These are phyloP conservation scores for Suhomyces yuchorum DNA, from an alignment of 1,139 yeast species.

Conservation along the genomic window DNA sequence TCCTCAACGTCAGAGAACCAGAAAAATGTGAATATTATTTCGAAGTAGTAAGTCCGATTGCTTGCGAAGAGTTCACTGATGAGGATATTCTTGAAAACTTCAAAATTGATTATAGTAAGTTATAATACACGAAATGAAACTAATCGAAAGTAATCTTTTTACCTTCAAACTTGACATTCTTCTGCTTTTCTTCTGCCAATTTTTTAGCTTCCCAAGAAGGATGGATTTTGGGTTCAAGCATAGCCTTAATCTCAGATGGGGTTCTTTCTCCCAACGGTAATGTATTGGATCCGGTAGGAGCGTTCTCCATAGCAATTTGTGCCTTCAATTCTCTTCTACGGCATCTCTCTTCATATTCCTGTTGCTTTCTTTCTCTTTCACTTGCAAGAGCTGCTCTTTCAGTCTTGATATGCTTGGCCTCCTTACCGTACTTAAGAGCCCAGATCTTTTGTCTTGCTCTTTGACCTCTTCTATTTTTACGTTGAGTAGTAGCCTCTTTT, in stretches of 20 bases:
- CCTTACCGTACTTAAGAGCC: slow-evolving; percentile 84
- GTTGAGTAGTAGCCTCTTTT: slow-evolving; percentile 49
- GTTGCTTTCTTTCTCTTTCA: slow-evolving; percentile 60
- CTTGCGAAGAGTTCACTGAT: slow-evolving; percentile 50
- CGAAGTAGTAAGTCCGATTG: slow-evolving; percentile 67
- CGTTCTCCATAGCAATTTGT: slow-evolving; percentile 25
- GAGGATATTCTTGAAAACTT: slow-evolving; percentile 32
- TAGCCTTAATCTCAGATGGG: slow-evolving; percentile 13
- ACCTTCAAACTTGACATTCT: slow-evolving; percentile 73
- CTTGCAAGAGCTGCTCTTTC: slow-evolving; percentile 55
- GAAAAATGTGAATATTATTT: slow-evolving; percentile 82
- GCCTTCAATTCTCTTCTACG: slow-evolving; percentile 63
- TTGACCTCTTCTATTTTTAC: slow-evolving; percentile 94
- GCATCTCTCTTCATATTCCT: slow-evolving; percentile 73
- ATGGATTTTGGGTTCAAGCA: slow-evolving; percentile 48
- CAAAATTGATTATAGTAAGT: slow-evolving; percentile 29
- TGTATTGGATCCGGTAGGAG: slow-evolving; percentile 24
- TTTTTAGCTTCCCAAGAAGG: slow-evolving; percentile 96
- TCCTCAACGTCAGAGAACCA: slow-evolving; percentile 77
- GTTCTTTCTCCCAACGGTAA: slow-evolving; percentile 45
- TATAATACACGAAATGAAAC: slow-evolving; percentile 10
- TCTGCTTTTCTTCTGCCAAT: slow-evolving; percentile 64
- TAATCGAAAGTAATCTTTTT: slow-evolving; percentile 76
- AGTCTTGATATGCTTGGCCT: slow-evolving; percentile 80
- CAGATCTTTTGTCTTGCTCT: slow-evolving; percentile 95